phyloP scores from a whole-genome alignment of 2,329 filamentous ascomycete species.

The Fusarium verticillioides region DNA sequence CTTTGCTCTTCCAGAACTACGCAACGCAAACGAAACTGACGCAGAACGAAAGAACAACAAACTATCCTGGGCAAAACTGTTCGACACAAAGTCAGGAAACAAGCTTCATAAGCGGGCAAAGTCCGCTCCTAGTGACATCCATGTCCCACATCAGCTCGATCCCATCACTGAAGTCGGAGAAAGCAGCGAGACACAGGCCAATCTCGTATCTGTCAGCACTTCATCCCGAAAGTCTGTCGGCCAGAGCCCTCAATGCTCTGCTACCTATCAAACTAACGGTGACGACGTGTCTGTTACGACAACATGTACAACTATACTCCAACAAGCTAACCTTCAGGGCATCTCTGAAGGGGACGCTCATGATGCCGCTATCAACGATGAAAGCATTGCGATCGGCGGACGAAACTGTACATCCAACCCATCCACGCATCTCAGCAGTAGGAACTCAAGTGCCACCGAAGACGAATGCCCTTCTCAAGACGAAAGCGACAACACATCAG shows the following conservation, averaged over 20 bases:
- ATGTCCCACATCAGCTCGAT: neutral
- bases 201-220: neutral
- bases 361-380: neutral
- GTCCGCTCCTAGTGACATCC: conserved; percentile 1
- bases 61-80: conserved; percentile 6
- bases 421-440: neutral
- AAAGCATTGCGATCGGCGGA: neutral
- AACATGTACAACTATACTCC: conserved; percentile 8
- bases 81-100: conserved; percentile 25
- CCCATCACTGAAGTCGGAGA: conserved; percentile 8
- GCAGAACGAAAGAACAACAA: neutral
- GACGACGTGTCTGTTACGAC: neutral
- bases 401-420: neutral
- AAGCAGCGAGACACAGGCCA: neutral
- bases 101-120: conserved; percentile 28
- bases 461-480: neutral
- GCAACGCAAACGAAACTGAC: neutral
- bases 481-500: neutral
- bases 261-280: neutral
- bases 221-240: neutral
- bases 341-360: neutral
- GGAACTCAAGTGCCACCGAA: neutral
- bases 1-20: neutral
- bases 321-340: neutral
- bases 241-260: neutral